A percentile compares a stretch with the other conserved stretches of the same genome.
phyloP scores from a whole-genome alignment of 1,284 basidiomycete species.

The Tranzscheliella williamsii region DNA sequence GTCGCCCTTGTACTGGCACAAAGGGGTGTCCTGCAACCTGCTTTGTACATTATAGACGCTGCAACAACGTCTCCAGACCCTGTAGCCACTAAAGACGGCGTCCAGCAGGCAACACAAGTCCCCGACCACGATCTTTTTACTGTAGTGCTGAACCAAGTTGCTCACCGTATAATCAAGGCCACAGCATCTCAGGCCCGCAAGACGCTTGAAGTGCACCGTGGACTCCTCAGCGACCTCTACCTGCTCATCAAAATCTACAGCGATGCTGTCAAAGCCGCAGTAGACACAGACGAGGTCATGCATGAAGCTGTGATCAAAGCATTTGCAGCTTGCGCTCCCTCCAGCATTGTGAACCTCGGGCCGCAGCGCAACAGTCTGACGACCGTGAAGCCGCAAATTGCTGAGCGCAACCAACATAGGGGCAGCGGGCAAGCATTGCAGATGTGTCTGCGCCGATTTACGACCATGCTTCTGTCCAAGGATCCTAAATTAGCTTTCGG shows the following conservation, averaged over 20 bases:
- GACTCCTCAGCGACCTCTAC: slow-evolving; percentile 13
- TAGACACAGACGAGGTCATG: slow-evolving; percentile 13
- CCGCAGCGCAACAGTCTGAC: slow-evolving; percentile 3
- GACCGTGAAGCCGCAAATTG: slow-evolving; percentile 9
- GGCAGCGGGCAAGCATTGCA: slow-evolving; percentile 17
- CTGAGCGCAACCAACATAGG: slow-evolving; percentile 14
- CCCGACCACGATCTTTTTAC: slow-evolving; percentile 32
- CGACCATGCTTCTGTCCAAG: slow-evolving; percentile 9
- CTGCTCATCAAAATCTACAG: slow-evolving; percentile 16
- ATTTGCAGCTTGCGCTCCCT: slow-evolving; percentile 12
- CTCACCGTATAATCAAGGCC: slow-evolving; percentile 9
- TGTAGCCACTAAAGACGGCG: no score
- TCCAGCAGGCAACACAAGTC: background rate
- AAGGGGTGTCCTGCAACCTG: slow-evolving; percentile 21
- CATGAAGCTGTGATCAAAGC: slow-evolving; percentile 18
- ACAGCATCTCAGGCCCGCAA: slow-evolving; percentile 1
- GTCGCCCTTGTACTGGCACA: slow-evolving; percentile 28
- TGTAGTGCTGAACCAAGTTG: slow-evolving; percentile 9
- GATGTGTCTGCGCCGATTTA: slow-evolving; percentile 21
- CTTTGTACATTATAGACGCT: slow-evolving; percentile 19
- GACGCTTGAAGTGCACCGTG: slow-evolving; percentile 10
- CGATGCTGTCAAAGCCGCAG: slow-evolving; percentile 3
- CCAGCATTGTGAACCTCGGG: slow-evolving; percentile 12
- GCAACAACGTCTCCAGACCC: no score
- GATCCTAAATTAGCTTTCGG: slow-evolving; percentile 23